These are phyloP conservation scores for Urochloa ruziziensis DNA, from an alignment of 176 grass and related monocot species.

Conservation along the genomic window DNA sequence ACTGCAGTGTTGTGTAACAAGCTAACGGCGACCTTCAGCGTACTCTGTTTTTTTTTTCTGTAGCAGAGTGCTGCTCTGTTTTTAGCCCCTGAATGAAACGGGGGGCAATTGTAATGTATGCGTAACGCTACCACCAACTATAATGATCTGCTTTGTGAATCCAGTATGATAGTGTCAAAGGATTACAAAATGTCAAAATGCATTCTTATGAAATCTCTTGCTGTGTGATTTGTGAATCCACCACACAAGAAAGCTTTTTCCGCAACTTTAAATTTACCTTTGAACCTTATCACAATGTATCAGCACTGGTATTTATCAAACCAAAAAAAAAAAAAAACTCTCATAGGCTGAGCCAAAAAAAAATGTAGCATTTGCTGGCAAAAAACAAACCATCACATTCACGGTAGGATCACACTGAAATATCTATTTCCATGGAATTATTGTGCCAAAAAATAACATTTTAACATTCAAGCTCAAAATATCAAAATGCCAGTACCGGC, in stretches of 20 bases:
- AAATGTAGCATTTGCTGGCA: neutral
- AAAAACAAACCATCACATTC: neutral
- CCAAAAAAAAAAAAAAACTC: neutral
- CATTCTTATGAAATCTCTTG: neutral
- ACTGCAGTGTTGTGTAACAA: neutral
- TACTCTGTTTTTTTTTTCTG: neutral
- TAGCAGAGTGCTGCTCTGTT: neutral
- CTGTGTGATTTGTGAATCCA: neutral
- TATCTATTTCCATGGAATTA: neutral
- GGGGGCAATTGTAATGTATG: neutral
- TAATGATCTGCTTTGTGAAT: too few relatives aligned
- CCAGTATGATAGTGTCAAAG: neutral
- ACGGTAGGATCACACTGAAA: neutral
- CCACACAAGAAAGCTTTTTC: too few relatives aligned
- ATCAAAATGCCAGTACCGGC: neutral
- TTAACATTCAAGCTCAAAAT: constrained; percentile 11
- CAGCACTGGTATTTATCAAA: too few relatives aligned
- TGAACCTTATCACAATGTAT: too few relatives aligned
- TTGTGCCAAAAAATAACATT: constrained; percentile 11
- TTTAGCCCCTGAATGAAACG: neutral
- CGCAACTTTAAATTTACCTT: too few relatives aligned
- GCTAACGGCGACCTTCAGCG: neutral
- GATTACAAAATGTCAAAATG: neutral
- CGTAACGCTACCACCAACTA: too few relatives aligned
- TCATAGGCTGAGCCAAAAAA: neutral